Evolutionary conservation across 1,139 yeast species (phyloP).

Genomic region (Suzukiozyma palmioleophila): DNA sequence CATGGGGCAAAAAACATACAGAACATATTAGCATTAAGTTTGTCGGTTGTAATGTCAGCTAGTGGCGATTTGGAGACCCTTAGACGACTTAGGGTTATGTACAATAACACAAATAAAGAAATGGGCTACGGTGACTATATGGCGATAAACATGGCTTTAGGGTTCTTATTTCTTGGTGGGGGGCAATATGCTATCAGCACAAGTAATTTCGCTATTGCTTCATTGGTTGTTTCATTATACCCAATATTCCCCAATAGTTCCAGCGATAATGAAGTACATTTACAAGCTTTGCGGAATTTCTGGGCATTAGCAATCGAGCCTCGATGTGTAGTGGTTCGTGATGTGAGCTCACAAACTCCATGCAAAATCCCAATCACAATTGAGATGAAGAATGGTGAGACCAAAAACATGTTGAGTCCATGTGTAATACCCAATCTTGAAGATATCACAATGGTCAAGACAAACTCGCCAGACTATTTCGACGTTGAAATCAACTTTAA

Average conservation of each 20-base stretch:
- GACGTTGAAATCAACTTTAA: slow-evolving; percentile 39
- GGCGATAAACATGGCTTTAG: slow-evolving; percentile 80
- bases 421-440: slow-evolving; percentile 63
- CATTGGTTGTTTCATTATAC: slow-evolving; percentile 67
- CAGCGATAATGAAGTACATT: slow-evolving; percentile 51
- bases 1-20: slow-evolving; percentile 55
- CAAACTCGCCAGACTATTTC: slow-evolving; percentile 42
- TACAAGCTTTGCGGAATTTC: slow-evolving; percentile 85
- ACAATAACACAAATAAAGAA: slow-evolving; percentile 49
- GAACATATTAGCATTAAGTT: slow-evolving; percentile 57
- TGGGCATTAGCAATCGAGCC: slow-evolving; percentile 88
- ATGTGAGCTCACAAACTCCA: slow-evolving; percentile 57
- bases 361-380: slow-evolving; percentile 49
- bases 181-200: slow-evolving; percentile 82
- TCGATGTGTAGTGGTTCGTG: slow-evolving; percentile 72
- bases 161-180: slow-evolving; percentile 85
- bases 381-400: slow-evolving; percentile 34
- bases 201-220: slow-evolving; percentile 64
- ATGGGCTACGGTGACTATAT: slow-evolving; percentile 66
- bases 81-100: slow-evolving; percentile 66
- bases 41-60: slow-evolving; percentile 82
- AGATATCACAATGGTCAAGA: slow-evolving; percentile 39
- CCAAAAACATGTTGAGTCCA: slow-evolving; percentile 46
- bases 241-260: slow-evolving; percentile 59
- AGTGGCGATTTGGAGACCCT: slow-evolving; percentile 82